phyloP scores from a whole-genome alignment of 2,329 filamentous ascomycete species.

The Ophiostoma sp. region DNA sequence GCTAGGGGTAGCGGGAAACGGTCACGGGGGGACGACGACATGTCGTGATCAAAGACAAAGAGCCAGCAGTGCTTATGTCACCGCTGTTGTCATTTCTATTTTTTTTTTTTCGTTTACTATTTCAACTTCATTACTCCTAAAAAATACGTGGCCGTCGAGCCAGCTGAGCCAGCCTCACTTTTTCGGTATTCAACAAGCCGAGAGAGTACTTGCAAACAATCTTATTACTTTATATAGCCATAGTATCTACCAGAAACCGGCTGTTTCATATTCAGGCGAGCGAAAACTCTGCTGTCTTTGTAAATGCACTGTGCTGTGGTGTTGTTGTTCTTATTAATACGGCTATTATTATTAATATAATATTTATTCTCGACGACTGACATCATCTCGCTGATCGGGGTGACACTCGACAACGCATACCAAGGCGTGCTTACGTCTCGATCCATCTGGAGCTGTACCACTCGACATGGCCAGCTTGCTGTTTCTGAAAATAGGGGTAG shows the following conservation, averaged over 20 bases:
- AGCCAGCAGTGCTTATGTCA: not conserved
- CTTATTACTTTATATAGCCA: not conserved
- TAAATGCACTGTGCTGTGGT: not conserved
- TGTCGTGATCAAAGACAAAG: conserved; percentile 1
- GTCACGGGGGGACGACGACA: not conserved
- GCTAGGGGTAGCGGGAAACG: conserved; percentile 1
- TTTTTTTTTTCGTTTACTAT: not conserved
- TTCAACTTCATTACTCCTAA: not conserved
- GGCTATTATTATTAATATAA: not conserved
- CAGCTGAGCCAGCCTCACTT: not conserved
- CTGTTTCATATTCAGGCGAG: conserved; percentile 9
- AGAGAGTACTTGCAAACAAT: not conserved
- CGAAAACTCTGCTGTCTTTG: not conserved
- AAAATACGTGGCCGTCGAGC: not conserved
- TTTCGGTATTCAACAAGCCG: too few species aligned
- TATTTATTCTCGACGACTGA: not conserved
- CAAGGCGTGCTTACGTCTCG: not conserved
- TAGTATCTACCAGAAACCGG: not conserved
- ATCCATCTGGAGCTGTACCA: not conserved
- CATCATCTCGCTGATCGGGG: conserved; percentile 2
- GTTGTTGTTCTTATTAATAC: not conserved
- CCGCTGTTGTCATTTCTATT: not conserved
- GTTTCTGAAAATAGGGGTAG: conserved; percentile 1
- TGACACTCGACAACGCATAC: not conserved
- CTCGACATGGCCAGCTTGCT: not conserved